Evolutionary conservation across 2,329 filamentous ascomycete genomes (phyloP), one percentile per base, ranked within the genome.

Genomic region (Fusarium stilboides): DNA sequence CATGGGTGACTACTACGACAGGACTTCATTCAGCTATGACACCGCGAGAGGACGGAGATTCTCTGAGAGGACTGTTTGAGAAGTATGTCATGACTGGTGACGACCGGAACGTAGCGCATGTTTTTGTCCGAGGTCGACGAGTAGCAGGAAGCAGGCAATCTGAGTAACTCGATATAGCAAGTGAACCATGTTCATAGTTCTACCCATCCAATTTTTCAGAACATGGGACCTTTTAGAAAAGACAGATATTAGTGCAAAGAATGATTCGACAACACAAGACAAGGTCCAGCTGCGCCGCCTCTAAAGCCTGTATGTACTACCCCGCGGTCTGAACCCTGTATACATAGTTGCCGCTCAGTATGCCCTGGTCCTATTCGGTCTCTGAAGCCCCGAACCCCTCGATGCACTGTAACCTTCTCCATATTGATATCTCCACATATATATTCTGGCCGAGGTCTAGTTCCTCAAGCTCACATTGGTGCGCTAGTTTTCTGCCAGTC

Each of bases 31-130:
- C 61, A 0, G 59, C 44, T 24, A 64, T 64, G 61, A 64, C 61
- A 0, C 61, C 61, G 0, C 39, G 28, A 14, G 61, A 64, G 13
- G 26, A 50, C 7, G 44, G 28, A 1, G 61, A 64, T 8, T 64
- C 51, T 0, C 2, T 64, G 6, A 63, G 51, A 8, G 43, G 39
- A 0, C 9, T 64, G 7, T 64, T 64, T 26, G 61, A 64, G 22
- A 64, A 64, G n/a, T 64, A 64, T 31, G 14, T 64, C 1, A 64
- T 64, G 59, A 64, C 61, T 1, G 61, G 59, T 8, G 61, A 64
- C 19, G 61, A 64, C 15, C 39, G 61, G 14, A 64, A 64, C 8
- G 44, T 64, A 2, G 51, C 61, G 8, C 51, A 64, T 8, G 61
- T 64, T 2, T 64, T 50, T 51, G 44, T 64, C 0, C 57, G 13